These are phyloP conservation scores for Blastobotrys petasosporus DNA, from an alignment of 1,139 yeast species.

Conservation along the genomic window DNA sequence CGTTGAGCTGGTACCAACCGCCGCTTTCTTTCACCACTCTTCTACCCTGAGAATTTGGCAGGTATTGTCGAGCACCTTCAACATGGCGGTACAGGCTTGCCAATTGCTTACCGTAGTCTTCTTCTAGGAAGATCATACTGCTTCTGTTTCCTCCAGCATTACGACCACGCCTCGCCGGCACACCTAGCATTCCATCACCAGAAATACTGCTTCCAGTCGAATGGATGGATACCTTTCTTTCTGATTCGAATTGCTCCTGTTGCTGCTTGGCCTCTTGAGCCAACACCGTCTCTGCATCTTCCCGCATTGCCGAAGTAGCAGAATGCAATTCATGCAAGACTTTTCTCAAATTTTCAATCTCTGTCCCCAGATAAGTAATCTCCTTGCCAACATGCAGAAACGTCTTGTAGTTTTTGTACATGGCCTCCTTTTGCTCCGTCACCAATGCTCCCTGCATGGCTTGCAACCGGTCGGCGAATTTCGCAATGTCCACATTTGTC, in stretches of 20 bases:
- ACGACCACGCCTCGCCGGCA: not conserved
- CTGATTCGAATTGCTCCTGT: not conserved
- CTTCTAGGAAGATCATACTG: slow-evolving; percentile 66
- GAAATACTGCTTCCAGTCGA: not conserved
- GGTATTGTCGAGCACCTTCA: slow-evolving; percentile 81
- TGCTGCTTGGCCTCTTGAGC: slow-evolving; percentile 5
- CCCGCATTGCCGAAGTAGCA: slow-evolving; percentile 60
- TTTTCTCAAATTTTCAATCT: slow-evolving; percentile 54
- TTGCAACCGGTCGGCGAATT: slow-evolving; percentile 54
- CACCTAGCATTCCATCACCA: slow-evolving; percentile 1
- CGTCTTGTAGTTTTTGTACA: slow-evolving; percentile 67
- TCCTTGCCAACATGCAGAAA: slow-evolving; percentile 64
- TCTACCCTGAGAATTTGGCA: slow-evolving; percentile 73
- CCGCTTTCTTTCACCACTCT: slow-evolving; percentile 77
- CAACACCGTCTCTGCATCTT: slow-evolving; percentile 49
- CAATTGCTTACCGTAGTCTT: slow-evolving; percentile 75
- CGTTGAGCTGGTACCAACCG: slow-evolving; percentile 82
- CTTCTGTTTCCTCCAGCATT: slow-evolving; percentile 44
- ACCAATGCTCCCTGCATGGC: slow-evolving; percentile 50
- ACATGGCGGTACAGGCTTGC: slow-evolving; percentile 71
- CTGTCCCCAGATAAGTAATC: slow-evolving; percentile 56
- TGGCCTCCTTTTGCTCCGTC: slow-evolving; percentile 58
- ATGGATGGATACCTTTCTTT: not conserved
- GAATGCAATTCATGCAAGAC: slow-evolving; percentile 57
- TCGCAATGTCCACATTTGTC: slow-evolving; percentile 67